Conservation (phyloP, 2,329 filamentous ascomycete species). For the Colletotrichum tropicale region DNA sequence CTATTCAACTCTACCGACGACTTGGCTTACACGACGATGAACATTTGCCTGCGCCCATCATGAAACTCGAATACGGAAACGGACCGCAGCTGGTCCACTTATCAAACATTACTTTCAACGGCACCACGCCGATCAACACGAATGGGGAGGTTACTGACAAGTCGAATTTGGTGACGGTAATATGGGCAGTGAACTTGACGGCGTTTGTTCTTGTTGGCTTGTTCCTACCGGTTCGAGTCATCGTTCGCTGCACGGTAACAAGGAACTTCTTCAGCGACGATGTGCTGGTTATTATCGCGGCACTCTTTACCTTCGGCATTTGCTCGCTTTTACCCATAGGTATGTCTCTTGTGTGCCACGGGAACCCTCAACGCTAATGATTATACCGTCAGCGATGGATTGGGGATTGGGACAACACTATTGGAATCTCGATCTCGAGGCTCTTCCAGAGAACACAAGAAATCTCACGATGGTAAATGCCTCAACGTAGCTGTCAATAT, state of each 20-base stretch:
- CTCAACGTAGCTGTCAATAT: fast-evolving
- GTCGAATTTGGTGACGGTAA: neutral
- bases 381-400: neutral
- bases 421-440: neutral
- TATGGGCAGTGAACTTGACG: slow-evolving; percentile 16
- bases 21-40: neutral
- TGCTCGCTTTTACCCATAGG: slow-evolving; percentile 9
- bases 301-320: slow-evolving; percentile 11
- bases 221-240: neutral
- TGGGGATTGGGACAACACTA: slow-evolving; percentile 10
- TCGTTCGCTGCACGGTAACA: slow-evolving; percentile 13
- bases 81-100: neutral
- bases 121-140: neutral
- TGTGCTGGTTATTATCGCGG: slow-evolving; percentile 14
- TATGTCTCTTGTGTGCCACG: neutral
- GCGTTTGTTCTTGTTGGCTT: slow-evolving; percentile 13
- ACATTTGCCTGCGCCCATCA: neutral
- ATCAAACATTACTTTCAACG: neutral
- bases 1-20: neutral
- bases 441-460: neutral
- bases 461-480: neutral
- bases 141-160: neutral
- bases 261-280: slow-evolving; percentile 16
- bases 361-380: neutral
- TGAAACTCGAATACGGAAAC: neutral